Evolutionary conservation across 148 eudicot genomes (phyloP).

Genomic region (Camellia sinensis): DNA sequence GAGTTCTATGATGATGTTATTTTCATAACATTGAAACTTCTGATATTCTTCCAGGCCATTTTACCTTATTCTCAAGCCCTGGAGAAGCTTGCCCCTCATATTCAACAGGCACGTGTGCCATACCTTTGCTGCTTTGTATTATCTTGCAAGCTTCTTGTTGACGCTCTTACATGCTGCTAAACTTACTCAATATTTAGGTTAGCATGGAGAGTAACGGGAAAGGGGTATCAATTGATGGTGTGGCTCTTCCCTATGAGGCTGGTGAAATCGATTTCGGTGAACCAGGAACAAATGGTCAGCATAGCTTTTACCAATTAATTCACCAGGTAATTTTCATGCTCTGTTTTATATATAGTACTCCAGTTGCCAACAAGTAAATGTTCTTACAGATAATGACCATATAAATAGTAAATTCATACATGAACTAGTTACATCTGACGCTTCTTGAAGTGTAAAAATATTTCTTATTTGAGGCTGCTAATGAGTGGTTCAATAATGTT

Average conservation of each 20-base stretch:
- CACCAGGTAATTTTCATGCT: slow-evolving; percentile 65
- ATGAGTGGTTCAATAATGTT: neutral
- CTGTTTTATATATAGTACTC: neutral
- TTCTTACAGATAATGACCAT: neutral
- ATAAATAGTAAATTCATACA: neutral
- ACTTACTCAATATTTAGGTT: slow-evolving; percentile 45
- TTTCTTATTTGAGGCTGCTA: neutral
- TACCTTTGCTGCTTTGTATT: neutral
- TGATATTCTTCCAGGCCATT: slow-evolving; percentile 60
- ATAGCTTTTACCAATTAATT: slow-evolving; percentile 97
- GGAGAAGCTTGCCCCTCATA: slow-evolving; percentile 96
- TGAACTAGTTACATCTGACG: neutral
- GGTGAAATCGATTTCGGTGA: slow-evolving; percentile 99
- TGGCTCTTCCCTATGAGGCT: slow-evolving; percentile 70
- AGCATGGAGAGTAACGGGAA: slow-evolving; percentile 99
- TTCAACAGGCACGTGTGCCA: slow-evolving; percentile 69
- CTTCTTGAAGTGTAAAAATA: slow-evolving; percentile 4
- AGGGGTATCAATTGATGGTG: slow-evolving; percentile 94
- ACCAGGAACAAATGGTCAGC: slow-evolving; percentile 99
- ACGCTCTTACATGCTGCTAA: slow-evolving; percentile 11
- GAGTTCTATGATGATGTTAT: slow-evolving; percentile 3
- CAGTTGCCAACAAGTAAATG: neutral
- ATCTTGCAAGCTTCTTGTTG: slow-evolving; percentile 7
- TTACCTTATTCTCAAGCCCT: slow-evolving; percentile 94
- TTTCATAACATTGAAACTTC: neutral